phyloP scores from a whole-genome alignment of 2,329 filamentous ascomycete species.

The Cadophora luteo-olivacea region DNA sequence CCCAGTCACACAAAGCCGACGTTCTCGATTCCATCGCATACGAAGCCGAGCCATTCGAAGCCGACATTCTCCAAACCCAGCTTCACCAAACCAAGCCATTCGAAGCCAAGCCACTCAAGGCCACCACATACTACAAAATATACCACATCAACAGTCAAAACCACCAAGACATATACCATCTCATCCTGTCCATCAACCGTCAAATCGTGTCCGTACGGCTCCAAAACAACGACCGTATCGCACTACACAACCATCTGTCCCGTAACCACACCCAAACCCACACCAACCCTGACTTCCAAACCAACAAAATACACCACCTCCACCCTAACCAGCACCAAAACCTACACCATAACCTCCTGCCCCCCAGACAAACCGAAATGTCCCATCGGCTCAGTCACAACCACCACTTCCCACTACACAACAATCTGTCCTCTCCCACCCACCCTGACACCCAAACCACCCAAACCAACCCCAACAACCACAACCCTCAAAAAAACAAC shows the following conservation, averaged over 20 bases:
- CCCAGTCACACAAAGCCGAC: neutral
- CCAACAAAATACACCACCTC: constrained; percentile 1
- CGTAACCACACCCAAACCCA: neutral
- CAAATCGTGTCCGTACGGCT: neutral
- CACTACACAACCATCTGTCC: constrained; percentile 4
- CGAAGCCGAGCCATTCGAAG: neutral
- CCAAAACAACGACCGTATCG: neutral
- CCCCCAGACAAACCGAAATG: neutral
- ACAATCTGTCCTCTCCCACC: neutral
- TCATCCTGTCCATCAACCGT: constrained; percentile 2
- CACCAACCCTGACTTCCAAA: neutral
- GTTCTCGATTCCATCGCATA: neutral
- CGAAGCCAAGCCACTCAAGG: neutral
- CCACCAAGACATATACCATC: constrained; percentile 9
- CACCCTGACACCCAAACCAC: neutral
- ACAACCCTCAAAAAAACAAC: neutral
- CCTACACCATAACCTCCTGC: constrained; percentile 11
- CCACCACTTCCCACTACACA: constrained; percentile 3
- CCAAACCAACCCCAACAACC: neutral
- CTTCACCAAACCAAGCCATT: neutral
- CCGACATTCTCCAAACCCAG: neutral
- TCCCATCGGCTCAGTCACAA: constrained; percentile 1
- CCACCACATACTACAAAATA: neutral
- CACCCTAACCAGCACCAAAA: constrained; percentile 2
- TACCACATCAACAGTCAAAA: neutral